phyloP scores from a whole-genome alignment of 2,329 filamentous ascomycete genomes.

The Harringtonia lauricola region DNA sequence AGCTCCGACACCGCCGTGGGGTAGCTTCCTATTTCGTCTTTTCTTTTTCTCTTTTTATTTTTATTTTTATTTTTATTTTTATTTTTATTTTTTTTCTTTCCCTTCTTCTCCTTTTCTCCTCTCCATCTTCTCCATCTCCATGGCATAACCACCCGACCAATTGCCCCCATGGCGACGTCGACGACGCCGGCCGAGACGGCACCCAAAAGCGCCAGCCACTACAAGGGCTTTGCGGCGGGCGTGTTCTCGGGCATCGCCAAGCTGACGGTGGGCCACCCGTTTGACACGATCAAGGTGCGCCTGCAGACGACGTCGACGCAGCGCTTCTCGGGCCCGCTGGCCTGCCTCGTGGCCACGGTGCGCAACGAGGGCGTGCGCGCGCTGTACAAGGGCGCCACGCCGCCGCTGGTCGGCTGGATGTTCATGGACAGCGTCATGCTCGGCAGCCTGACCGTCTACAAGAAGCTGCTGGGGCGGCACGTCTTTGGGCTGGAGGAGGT shows the following conservation, averaged over 20 bases:
- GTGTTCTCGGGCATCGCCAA: conserved; percentile 92
- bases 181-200: background rate
- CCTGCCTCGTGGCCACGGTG: conserved; percentile 77
- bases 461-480: conserved; percentile 68
- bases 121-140: background rate
- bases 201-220: conserved; percentile 40
- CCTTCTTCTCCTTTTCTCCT: background rate
- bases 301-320: conserved; percentile 71
- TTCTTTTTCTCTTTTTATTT: background rate
- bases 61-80: background rate
- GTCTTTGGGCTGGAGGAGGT: conserved; percentile 43
- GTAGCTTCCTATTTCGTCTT: background rate
- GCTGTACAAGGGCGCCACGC: conserved; percentile 89
- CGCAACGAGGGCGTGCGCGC: conserved; percentile 75
- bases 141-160: background rate
- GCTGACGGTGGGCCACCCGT: conserved; percentile 63
- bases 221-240: conserved; percentile 96
- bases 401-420: conserved; percentile 94
- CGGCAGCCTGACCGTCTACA: conserved; percentile 82
- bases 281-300: conserved; percentile 95
- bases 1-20: background rate
- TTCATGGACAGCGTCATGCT: conserved; percentile 92
- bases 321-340: conserved; percentile 75
- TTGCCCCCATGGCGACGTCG: conserved; percentile 1
- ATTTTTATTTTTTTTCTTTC: background rate